Base-by-base conservation (phyloP, 2,329 filamentous ascomycete genomes). In the Trichoderma afroharzianum region DNA sequence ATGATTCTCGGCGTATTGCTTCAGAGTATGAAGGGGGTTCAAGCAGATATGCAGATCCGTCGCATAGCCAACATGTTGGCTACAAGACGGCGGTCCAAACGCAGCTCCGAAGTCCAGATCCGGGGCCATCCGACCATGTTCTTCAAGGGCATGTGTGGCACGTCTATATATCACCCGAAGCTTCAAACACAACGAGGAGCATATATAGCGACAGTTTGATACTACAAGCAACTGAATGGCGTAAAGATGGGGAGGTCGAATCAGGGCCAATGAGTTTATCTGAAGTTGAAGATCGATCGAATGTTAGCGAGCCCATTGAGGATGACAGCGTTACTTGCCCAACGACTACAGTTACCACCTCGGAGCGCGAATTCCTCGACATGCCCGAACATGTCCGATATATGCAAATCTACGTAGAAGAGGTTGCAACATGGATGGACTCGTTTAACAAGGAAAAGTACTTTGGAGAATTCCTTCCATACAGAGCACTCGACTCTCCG, bases 361-460 rank as follows among this genome's bases (percentile, higher is more conserved):
- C 43, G 1, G 79, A 81, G 2, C 81, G 88, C 47, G 88, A 92
- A 66, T 93, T 89, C 75, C 85, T 97, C 59, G 90, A 88, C 74
- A 89, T 88, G 4, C 88, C 90, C 11, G 93, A 97, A 71, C 94
- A 97, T 79, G 88, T 96, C 0, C 83, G 91, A n/a, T 94, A 94
- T 78, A 93, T 98, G 91, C 93, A 97, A 79, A 91, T 94, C 0
- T 98, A 97, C 79, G 91, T 97, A 7, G 92, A 97, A 77, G 92
- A 97, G 75, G 93, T 98, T 2, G 94, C 92, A 1, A 82, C 94
- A 3, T 98, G 95, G 94, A 97, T 98, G 93, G 95, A 98, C 81
- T 93, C 91, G 55, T 90, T 98, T 84, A 93, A 97, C 82, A 87
- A 90, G 39, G 87, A 91, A 74, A 95, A 95, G 82, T 93, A 97